Evolutionary conservation across 2,329 filamentous ascomycete species (phyloP), one percentile per base, ranked within the genome.

Genomic region (Fusarium musae): DNA sequence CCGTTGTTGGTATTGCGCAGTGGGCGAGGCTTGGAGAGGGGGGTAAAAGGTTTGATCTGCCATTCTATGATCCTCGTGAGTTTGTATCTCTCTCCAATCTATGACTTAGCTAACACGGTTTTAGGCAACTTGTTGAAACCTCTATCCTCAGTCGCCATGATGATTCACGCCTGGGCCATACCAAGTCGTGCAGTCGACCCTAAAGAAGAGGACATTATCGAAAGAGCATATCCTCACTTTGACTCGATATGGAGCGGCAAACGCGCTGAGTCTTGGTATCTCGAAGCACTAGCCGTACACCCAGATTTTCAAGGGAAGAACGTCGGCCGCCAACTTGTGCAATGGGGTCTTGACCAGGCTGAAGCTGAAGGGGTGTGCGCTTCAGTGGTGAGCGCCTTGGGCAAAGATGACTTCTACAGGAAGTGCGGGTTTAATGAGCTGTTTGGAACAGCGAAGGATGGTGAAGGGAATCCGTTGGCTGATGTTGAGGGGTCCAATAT

Each of bases 301-400:
- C 85, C 84, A 1, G 78, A 80, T 9, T 80, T 79, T 34, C 83
- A 85, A 50, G 78, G 82, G 9, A 72, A 73, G 43, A 82, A 80
- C 5, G 61, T 82, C 16, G 85, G 84, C 2, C 78, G 77, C 9
- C 72, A 71, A 30, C 78, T 87, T 12, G 83, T 85, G 16, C 61
- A 76, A 30, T 85, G 83, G 83, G 85, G 85, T 0, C 69, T 86
- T 1, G 75, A 82, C 2, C 72, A 78, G 40, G 82, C 83, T 2
- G 70, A 79, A 49, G 60, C 75, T 17, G 83, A 85, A 16, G 77
- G 76, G 1, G 69, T 85, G n/a, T 78, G 78, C 63, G 80, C 84
- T 30, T 83, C 80, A 26, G 82, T 86, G 1, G 77, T 84, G 21
- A 79, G 80, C 46, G 81, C 82, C 9, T 72, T 80, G 9, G 81